A percentile compares a stretch with the other conserved stretches of the same genome.
These are phyloP conservation scores for Ceratocystis alfenasii DNA, from an alignment of 2,329 filamentous ascomycete species.

Conservation along the genomic window DNA sequence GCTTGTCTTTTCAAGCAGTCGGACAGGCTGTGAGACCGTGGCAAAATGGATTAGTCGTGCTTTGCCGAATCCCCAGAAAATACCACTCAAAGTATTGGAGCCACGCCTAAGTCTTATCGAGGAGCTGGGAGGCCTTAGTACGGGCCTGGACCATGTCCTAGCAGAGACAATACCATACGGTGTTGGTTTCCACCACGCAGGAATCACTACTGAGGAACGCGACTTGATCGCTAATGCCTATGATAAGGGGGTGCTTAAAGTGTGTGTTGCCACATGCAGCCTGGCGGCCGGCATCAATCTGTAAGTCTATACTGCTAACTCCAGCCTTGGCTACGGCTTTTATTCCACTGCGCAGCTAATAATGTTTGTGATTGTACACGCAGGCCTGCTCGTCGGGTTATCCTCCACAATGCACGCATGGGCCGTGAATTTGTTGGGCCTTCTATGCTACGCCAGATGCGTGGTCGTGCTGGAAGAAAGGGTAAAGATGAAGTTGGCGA, in stretches of 20 bases:
- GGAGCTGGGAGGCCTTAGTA: slow-evolving; percentile 52
- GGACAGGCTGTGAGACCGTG: slow-evolving; percentile 53
- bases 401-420: slow-evolving; percentile 64
- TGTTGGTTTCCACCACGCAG: slow-evolving; percentile 65
- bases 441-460: slow-evolving; percentile 70
- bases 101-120: slow-evolving; percentile 52
- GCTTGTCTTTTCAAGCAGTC: slow-evolving; percentile 62
- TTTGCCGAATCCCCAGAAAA: slow-evolving; percentile 41
- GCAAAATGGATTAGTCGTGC: slow-evolving; percentile 56
- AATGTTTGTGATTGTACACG: neutral
- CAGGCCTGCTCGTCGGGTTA: slow-evolving; percentile 55
- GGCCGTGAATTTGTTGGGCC: slow-evolving; percentile 65
- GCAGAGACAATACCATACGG: slow-evolving; percentile 53
- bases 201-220: slow-evolving; percentile 62
- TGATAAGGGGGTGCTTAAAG: slow-evolving; percentile 53
- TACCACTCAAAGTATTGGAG: slow-evolving; percentile 40
- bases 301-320: slow-evolving; percentile 23
- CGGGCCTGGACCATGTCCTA: slow-evolving; percentile 53
- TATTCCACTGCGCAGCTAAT: neutral
- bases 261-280: slow-evolving; percentile 66
- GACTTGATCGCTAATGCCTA: slow-evolving; percentile 61
- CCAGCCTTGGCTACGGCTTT: neutral
- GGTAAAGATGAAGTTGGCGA: slow-evolving; percentile 68
- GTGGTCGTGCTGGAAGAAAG: slow-evolving; percentile 64
- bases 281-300: slow-evolving; percentile 76